Percentiles rank a stretch among this genome's conserved stretches.
These are phyloP conservation scores for Colletotrichum limetticola DNA, from an alignment of 2,329 filamentous ascomycete genomes.

Conservation along the genomic window DNA sequence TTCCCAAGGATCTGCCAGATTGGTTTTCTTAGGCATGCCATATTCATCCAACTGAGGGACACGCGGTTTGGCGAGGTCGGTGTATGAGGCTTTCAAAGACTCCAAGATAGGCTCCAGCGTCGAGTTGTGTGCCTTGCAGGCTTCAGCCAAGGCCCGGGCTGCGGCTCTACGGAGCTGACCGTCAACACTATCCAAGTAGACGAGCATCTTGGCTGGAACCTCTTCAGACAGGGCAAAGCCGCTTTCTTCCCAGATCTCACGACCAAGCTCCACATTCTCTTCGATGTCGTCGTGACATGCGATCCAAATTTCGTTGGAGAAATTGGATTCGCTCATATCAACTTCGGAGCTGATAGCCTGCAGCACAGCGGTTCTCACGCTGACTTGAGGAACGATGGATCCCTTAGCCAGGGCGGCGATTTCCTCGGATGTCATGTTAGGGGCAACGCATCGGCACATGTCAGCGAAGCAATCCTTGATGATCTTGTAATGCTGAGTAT, in stretches of 20 bases:
- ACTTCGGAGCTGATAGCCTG: conserved; percentile 93
- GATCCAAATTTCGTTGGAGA: conserved; percentile 93
- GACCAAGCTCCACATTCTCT: conserved; percentile 85
- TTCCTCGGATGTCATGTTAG: conserved; percentile 80
- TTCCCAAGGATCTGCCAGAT: conserved; percentile 91
- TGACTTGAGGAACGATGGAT: conserved; percentile 79
- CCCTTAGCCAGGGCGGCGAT: conserved; percentile 81
- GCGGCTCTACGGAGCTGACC: conserved; percentile 85
- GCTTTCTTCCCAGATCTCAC: conserved; percentile 96
- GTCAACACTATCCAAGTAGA: conserved; percentile 84
- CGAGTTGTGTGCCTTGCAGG: conserved; percentile 69
- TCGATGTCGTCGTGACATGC: conserved; percentile 90
- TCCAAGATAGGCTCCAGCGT: conserved; percentile 72
- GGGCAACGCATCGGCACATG: conserved; percentile 83
- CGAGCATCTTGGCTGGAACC: conserved; percentile 74
- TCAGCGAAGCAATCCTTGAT: conserved; percentile 94
- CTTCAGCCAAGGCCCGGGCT: conserved; percentile 82
- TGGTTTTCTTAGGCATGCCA: conserved; percentile 92
- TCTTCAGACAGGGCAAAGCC: conserved; percentile 76
- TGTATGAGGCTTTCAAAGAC: conserved; percentile 77
- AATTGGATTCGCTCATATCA: conserved; percentile 87
- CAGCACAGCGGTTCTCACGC: conserved; percentile 85
- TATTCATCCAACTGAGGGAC: conserved; percentile 89
- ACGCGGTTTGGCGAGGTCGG: conserved; percentile 82
- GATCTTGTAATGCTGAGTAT: conserved; percentile 93